A percentile compares a stretch with the other conserved stretches of the same genome.
phyloP scores from a whole-genome alignment of 2,329 filamentous ascomycete species.

The Calonectria hongkongensis region DNA sequence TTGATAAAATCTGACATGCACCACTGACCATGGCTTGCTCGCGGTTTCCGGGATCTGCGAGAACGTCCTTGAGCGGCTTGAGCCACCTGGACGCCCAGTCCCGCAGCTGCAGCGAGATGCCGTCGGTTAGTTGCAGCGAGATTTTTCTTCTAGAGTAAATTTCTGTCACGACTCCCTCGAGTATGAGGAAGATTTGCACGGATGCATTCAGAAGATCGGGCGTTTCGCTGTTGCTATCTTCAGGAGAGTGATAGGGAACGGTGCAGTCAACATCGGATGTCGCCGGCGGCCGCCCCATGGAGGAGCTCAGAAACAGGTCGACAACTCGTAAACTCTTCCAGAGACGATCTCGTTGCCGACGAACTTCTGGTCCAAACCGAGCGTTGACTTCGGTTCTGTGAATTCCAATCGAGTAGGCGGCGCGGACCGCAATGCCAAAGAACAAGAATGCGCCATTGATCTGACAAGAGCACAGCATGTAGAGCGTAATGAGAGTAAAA shows the following conservation, averaged over 20 bases:
- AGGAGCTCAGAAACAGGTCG: constrained; percentile 71
- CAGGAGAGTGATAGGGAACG: constrained; percentile 65
- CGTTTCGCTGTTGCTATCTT: constrained; percentile 61
- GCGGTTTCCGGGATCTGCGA: constrained; percentile 50
- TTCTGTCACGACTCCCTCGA: constrained; percentile 70
- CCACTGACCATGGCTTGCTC: constrained; percentile 62
- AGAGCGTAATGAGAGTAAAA: constrained; percentile 70
- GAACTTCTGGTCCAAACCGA: constrained; percentile 67
- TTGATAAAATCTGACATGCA: constrained; percentile 70
- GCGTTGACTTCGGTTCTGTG: constrained; percentile 73
- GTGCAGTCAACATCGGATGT: constrained; percentile 74
- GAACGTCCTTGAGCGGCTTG: constrained; percentile 63
- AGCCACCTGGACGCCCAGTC: constrained; percentile 72
- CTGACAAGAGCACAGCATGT: constrained; percentile 73
- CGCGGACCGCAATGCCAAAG: constrained; percentile 71
- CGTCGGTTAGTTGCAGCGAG: constrained; percentile 71
- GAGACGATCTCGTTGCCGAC: constrained; percentile 67
- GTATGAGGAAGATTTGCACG: constrained; percentile 71
- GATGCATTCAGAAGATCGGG: constrained; percentile 71
- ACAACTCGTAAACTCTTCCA: constrained; percentile 73
- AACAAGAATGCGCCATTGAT: constrained; percentile 74
- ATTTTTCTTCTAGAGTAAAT: constrained; percentile 73
- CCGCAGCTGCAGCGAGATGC: constrained; percentile 70
- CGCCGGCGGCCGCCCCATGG: constrained; percentile 73
- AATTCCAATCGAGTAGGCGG: constrained; percentile 72